Evolutionary conservation across 2,329 filamentous ascomycete genomes (phyloP).

Genomic region (Fonsecaea pugnacius): DNA sequence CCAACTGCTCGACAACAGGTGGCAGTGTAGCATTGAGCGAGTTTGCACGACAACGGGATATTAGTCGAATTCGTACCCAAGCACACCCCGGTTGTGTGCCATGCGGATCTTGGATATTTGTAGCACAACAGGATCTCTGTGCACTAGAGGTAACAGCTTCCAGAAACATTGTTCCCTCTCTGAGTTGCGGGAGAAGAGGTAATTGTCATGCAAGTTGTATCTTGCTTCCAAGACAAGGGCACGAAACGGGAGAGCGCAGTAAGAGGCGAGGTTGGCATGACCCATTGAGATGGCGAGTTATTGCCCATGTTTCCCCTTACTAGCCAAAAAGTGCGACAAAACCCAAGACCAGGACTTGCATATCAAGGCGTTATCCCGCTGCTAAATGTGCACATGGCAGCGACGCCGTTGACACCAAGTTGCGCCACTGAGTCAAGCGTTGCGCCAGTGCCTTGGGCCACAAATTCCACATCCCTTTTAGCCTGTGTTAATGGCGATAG

Average conservation of each 20-base stretch:
- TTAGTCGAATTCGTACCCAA: neutral
- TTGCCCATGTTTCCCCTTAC: neutral
- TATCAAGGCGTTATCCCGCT: constrained; percentile 13
- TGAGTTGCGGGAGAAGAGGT: neutral
- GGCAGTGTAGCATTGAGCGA: constrained; percentile 1
- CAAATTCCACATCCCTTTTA: neutral
- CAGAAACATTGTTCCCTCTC: constrained; percentile 18
- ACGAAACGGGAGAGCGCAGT: constrained; percentile 10
- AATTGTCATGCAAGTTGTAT: constrained; percentile 27
- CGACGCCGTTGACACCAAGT: constrained; percentile 19
- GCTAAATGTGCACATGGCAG: constrained; percentile 8
- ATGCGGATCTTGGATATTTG: neutral
- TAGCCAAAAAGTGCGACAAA: neutral
- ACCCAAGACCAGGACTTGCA: neutral
- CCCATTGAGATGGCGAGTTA: neutral
- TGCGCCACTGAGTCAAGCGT: neutral
- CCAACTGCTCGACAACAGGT: neutral
- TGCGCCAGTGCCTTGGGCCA: neutral
- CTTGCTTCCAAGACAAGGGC: constrained; percentile 18
- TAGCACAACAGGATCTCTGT: constrained; percentile 28
- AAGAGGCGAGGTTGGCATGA: constrained; percentile 17
- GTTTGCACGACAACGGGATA: constrained; percentile 13
- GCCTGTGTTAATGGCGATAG: neutral
- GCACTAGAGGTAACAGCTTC: constrained; percentile 8
- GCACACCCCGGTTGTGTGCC: neutral